phyloP scores from a whole-genome alignment of 371 early-diverging fungal species.

The Haplosporangium sp. region DNA sequence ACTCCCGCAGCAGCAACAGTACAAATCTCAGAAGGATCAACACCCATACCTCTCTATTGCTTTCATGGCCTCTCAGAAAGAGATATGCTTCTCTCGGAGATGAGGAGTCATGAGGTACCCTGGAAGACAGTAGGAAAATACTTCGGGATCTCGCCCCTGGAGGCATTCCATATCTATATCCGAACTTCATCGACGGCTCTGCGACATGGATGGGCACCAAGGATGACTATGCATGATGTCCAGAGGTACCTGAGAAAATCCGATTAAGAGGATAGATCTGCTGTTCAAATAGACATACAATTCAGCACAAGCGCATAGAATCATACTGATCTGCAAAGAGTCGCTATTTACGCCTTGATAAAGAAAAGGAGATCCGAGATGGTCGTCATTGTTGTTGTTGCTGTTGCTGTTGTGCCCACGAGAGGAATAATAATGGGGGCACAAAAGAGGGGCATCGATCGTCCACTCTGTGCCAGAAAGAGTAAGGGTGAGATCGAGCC shows the following conservation, averaged over 20 bases:
- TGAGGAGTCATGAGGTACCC: conserved; percentile 19
- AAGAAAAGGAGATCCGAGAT: too few relatives aligned
- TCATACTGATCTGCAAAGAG: too few relatives aligned
- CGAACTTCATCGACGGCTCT: conserved; percentile 11
- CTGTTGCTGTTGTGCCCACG: too few relatives aligned
- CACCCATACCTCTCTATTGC: conserved; percentile 3
- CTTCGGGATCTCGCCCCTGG: conserved; percentile 6
- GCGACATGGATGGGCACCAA: conserved; percentile 25
- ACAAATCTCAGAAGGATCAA: too few relatives aligned
- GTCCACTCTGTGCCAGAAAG: neutral
- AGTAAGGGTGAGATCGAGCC: neutral
- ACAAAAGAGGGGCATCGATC: too few relatives aligned
- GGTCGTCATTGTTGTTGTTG: too few relatives aligned
- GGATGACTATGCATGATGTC: conserved; percentile 30
- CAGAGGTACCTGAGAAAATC: conserved; percentile 6
- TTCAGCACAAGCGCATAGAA: neutral
- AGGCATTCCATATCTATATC: conserved; percentile 20
- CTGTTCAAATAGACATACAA: neutral
- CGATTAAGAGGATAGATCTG: neutral
- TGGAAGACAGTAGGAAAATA: conserved; percentile 7
- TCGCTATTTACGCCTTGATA: too few relatives aligned
- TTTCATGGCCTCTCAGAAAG: conserved; percentile 16
- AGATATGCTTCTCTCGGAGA: conserved; percentile 25
- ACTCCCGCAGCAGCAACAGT: too few relatives aligned
- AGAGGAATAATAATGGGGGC: too few relatives aligned